Conservation (phyloP, 108 stramenopile genomes). For the Conticribra weissflogii region DNA sequence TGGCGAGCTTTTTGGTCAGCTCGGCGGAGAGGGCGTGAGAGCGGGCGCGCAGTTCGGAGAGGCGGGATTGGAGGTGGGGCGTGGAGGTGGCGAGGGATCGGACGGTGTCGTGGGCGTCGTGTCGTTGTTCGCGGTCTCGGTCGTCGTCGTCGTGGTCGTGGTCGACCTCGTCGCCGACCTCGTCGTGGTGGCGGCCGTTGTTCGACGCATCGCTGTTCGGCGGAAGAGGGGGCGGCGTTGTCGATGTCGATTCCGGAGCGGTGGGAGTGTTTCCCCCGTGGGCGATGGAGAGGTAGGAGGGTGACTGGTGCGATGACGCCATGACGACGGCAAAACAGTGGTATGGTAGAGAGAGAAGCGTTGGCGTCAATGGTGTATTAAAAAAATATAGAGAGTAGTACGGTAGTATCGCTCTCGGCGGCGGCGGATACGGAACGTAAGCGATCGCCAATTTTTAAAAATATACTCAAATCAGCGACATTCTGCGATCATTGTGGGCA, state of each 20-base stretch:
- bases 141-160: not conserved
- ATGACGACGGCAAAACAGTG: not conserved
- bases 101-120: not conserved
- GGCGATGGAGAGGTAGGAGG: not conserved
- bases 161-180: not conserved
- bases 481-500: no score
- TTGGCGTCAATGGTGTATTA: no score
- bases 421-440: no score
- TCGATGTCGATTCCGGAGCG: not conserved
- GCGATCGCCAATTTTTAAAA: no score
- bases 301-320: not conserved
- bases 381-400: not conserved
- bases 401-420: no score
- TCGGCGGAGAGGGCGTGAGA: conserved; percentile 70
- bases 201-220: not conserved
- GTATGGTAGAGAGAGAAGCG: not conserved
- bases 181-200: not conserved
- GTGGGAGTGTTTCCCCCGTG: not conserved
- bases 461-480: no score
- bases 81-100: conserved; percentile 13
- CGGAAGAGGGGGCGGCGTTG: not conserved
- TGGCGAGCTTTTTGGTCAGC: conserved; percentile 81
- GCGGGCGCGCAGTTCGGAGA: conserved; percentile 24
- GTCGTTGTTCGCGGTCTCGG: not conserved
- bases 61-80: conserved; percentile 35